These are phyloP conservation scores for Xylaria multiplex DNA, from an alignment of 2,329 filamentous ascomycete species.

Conservation along the genomic window DNA sequence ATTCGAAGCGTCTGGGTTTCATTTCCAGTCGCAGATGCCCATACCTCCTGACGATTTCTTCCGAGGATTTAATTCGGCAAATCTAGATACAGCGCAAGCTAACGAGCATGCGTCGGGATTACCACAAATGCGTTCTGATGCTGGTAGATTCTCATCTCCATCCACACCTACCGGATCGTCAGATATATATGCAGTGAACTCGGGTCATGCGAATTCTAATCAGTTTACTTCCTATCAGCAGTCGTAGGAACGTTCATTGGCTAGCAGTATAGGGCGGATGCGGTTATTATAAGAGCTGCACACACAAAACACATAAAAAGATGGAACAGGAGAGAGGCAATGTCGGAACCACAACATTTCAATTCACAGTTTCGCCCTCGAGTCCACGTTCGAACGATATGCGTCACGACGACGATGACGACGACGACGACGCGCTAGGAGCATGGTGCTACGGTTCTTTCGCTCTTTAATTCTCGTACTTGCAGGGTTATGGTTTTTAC, in stretches of 20 bases:
- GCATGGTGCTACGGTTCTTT: slow-evolving; percentile 12
- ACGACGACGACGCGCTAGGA: slow-evolving; percentile 6
- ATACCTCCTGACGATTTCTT: slow-evolving; percentile 36
- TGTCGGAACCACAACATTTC: not conserved
- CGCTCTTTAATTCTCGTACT: slow-evolving; percentile 12
- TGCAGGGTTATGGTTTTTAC: slow-evolving; percentile 18
- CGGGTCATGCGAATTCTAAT: slow-evolving; percentile 35
- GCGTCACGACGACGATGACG: not conserved
- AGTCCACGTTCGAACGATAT: not conserved
- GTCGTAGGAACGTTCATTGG: slow-evolving; percentile 38
- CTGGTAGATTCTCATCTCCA: slow-evolving; percentile 37
- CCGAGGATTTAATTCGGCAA: slow-evolving; percentile 13
- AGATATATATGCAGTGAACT: slow-evolving; percentile 39
- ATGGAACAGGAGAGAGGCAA: not conserved
- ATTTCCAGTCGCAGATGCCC: slow-evolving; percentile 36
- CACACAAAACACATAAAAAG: not conserved
- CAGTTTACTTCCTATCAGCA: slow-evolving; percentile 42
- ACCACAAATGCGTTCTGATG: slow-evolving; percentile 38
- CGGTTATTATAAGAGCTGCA: not conserved
- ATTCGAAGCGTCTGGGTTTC: slow-evolving; percentile 35
- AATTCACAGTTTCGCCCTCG: not conserved
- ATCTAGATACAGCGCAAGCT: not conserved
- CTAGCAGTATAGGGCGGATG: slow-evolving; percentile 28
- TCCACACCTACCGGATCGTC: slow-evolving; percentile 39
- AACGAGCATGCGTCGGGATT: slow-evolving; percentile 37